These are phyloP conservation scores for Metahyphopichia silvanorum DNA, from an alignment of 805 yeast genomes.

Conservation along the genomic window DNA sequence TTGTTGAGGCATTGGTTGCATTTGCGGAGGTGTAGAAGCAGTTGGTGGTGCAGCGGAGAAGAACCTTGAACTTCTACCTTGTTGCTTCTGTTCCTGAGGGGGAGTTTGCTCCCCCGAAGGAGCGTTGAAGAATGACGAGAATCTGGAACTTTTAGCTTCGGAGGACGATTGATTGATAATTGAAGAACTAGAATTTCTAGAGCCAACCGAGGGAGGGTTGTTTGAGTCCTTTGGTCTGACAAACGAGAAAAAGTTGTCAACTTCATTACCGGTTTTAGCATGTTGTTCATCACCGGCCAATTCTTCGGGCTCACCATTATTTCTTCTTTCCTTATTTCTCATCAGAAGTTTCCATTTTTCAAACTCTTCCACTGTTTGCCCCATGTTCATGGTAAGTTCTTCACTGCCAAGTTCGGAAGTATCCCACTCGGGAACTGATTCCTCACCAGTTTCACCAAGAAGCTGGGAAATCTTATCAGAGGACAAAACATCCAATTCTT, in stretches of 20 bases:
- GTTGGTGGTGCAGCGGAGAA: neutral
- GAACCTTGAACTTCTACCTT: neutral
- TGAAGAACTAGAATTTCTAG: constrained; percentile 5
- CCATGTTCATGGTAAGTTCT: constrained; percentile 30
- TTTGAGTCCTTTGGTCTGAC: constrained; percentile 26
- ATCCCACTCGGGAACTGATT: constrained; percentile 40
- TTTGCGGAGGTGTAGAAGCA: neutral
- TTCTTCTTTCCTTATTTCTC: constrained; percentile 48
- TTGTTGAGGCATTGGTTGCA: constrained; percentile 1
- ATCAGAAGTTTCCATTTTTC: constrained; percentile 57
- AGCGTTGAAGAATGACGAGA: constrained; percentile 31
- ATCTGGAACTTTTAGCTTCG: constrained; percentile 30
- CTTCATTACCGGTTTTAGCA: constrained; percentile 31
- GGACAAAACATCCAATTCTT: constrained; percentile 29
- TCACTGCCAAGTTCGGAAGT: constrained; percentile 18
- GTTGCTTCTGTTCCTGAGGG: neutral
- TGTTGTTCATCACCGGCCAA: constrained; percentile 6
- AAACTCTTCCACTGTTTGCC: constrained; percentile 55
- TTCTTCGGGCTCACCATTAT: constrained; percentile 28
- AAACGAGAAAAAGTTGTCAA: constrained; percentile 42
- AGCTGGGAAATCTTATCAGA: constrained; percentile 31
- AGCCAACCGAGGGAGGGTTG: constrained; percentile 3
- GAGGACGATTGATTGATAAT: constrained; percentile 7
- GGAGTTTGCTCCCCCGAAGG: constrained; percentile 6
- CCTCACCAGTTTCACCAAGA: constrained; percentile 33